Percentiles rank a stretch among this genome's conserved stretches.
These are phyloP conservation scores for Penicillium expansum DNA, from an alignment of 2,329 filamentous ascomycete genomes.

Conservation along the genomic window DNA sequence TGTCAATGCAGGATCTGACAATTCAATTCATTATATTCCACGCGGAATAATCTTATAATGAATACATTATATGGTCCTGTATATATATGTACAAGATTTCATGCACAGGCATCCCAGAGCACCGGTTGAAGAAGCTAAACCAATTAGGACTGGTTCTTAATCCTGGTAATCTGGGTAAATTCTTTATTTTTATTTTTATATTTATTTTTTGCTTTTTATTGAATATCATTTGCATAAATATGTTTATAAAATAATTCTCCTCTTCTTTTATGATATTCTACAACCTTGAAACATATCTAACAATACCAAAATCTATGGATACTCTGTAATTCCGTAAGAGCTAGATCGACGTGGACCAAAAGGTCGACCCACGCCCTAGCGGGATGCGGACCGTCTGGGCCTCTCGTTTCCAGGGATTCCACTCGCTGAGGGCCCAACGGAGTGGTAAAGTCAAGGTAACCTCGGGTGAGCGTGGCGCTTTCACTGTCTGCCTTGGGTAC, in stretches of 20 bases:
- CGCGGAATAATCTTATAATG: neutral
- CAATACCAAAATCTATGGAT: too few relatives aligned
- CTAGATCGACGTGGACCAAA: neutral
- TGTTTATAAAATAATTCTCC: too few relatives aligned
- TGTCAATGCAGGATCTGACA: neutral
- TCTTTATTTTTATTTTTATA: neutral
- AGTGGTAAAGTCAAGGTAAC: neutral
- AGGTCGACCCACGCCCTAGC: slow-evolving; percentile 2
- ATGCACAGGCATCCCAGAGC: neutral
- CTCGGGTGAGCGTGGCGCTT: neutral
- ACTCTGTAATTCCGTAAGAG: neutral
- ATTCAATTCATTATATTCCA: neutral
- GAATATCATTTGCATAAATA: neutral
- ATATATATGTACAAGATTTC: neutral
- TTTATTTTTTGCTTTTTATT: neutral
- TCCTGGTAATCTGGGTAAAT: neutral
- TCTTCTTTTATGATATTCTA: too few relatives aligned
- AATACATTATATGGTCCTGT: neutral
- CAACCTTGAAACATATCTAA: too few relatives aligned
- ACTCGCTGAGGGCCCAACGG: neutral
- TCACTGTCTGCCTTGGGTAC: neutral
- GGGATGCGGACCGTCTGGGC: slow-evolving; percentile 12
- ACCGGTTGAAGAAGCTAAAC: neutral
- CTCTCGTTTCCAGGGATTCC: slow-evolving; percentile 4
- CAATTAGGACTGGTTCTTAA: neutral